phyloP scores from a whole-genome alignment of 2,329 filamentous ascomycete genomes.

The Pestalotiopsis sp. region DNA sequence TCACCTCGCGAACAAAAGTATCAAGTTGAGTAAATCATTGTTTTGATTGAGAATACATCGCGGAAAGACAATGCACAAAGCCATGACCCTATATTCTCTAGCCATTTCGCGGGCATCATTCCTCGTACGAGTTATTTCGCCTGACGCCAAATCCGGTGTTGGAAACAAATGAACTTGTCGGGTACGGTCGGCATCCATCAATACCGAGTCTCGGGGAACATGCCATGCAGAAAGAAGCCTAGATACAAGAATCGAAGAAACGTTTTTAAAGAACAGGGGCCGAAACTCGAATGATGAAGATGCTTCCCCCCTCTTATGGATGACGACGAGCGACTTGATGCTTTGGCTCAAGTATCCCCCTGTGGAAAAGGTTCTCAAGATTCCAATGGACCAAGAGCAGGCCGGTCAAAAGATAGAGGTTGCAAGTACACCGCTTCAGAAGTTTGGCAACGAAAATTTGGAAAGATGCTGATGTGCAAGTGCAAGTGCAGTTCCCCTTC shows the following conservation, averaged over 20 bases:
- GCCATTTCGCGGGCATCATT: constrained; percentile 11
- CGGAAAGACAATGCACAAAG: neutral
- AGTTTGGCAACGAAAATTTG: constrained; percentile 13
- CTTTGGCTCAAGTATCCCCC: constrained; percentile 2
- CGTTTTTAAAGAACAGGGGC: constrained; percentile 5
- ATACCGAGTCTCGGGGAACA: constrained; percentile 6
- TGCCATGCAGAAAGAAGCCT: constrained; percentile 13
- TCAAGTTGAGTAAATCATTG: constrained; percentile 5
- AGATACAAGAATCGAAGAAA: constrained; percentile 15
- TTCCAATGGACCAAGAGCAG: neutral
- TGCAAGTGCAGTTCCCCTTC: neutral
- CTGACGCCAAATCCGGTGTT: neutral
- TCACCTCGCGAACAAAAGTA: no score
- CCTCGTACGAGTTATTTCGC: neutral
- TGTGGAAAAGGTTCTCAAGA: neutral
- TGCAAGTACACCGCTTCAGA: constrained; percentile 5
- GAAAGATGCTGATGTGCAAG: constrained; percentile 11
- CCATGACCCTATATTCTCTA: constrained; percentile 8
- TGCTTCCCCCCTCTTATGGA: neutral
- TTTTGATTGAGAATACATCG: constrained; percentile 7
- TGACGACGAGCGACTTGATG: neutral
- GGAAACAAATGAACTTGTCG: neutral
- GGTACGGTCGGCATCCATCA: neutral
- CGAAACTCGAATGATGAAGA: constrained; percentile 12
- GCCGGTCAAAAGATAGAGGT: neutral